Conservation (phyloP, 2,329 filamentous ascomycete species). For the Elsinoe necatrix region DNA sequence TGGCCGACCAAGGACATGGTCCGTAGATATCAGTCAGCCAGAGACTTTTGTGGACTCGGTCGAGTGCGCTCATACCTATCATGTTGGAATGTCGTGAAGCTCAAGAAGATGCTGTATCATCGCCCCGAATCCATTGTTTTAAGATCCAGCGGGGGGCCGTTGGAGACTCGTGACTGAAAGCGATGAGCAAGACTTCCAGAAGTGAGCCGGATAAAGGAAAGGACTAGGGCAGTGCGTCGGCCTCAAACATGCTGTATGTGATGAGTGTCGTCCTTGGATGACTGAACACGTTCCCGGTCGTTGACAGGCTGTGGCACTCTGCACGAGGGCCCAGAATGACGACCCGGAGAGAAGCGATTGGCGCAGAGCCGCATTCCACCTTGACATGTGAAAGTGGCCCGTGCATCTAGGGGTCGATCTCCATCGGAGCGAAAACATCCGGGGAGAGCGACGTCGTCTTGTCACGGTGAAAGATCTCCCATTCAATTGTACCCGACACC, state of each 20-base stretch:
- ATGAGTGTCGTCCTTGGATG: neutral
- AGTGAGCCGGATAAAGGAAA: neutral
- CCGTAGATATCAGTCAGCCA: conserved; percentile 33
- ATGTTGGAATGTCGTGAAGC: neutral
- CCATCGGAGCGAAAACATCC: no score
- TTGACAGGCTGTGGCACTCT: neutral
- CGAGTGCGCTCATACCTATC: neutral
- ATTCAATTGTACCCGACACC: no score
- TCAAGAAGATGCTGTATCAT: neutral
- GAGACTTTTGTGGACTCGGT: no score
- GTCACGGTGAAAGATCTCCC: no score
- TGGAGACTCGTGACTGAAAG: neutral
- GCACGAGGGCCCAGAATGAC: conserved; percentile 6
- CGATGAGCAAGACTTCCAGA: neutral
- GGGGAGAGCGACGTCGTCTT: no score
- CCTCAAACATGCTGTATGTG: neutral
- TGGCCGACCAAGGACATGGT: conserved; percentile 85
- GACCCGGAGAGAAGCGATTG: neutral
- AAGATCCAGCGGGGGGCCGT: neutral
- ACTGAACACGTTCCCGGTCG: conserved; percentile 10
- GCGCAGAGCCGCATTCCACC: conserved; percentile 6
- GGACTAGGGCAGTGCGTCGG: no score
- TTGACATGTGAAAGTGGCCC: conserved; percentile 16
- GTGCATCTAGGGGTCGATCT: neutral
- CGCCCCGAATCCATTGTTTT: neutral